These are phyloP conservation scores for Eucalyptus sp. DNA, from an alignment of 345 rosid genomes.

Conservation along the genomic window DNA sequence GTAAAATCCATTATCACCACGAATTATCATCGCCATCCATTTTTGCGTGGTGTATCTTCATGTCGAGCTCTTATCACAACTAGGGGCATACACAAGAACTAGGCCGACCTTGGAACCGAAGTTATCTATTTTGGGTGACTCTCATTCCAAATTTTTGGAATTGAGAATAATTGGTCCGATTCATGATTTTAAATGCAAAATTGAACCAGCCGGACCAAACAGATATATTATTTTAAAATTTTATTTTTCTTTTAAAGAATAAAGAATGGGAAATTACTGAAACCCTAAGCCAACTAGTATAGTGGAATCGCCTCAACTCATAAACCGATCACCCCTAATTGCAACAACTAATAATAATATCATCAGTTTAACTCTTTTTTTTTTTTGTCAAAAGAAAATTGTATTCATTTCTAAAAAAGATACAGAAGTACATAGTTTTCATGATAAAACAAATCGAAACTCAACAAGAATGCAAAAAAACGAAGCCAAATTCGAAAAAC, in stretches of 20 bases:
- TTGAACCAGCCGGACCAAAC: fast-evolving
- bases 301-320: neutral
- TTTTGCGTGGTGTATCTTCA: neutral
- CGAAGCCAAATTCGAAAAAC: neutral
- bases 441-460: too few species aligned
- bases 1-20: neutral
- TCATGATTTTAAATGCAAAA: neutral
- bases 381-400: neutral
- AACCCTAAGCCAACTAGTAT: neutral
- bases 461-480: too few species aligned
- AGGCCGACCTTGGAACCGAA: fast-evolving
- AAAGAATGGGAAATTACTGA: neutral
- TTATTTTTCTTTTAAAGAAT: too few species aligned
- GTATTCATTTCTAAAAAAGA: too few species aligned
- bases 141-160: neutral
- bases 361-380: neutral
- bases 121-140: fast-evolving
- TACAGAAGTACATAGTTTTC: too few species aligned
- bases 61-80: neutral
- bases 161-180: fast-evolving
- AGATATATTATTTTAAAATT: fast-evolving
- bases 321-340: neutral
- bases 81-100: neutral
- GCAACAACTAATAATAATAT: neutral
- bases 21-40: neutral